phyloP scores from a whole-genome alignment of 2,329 filamentous ascomycete species.

The Calonectria pteridis region DNA sequence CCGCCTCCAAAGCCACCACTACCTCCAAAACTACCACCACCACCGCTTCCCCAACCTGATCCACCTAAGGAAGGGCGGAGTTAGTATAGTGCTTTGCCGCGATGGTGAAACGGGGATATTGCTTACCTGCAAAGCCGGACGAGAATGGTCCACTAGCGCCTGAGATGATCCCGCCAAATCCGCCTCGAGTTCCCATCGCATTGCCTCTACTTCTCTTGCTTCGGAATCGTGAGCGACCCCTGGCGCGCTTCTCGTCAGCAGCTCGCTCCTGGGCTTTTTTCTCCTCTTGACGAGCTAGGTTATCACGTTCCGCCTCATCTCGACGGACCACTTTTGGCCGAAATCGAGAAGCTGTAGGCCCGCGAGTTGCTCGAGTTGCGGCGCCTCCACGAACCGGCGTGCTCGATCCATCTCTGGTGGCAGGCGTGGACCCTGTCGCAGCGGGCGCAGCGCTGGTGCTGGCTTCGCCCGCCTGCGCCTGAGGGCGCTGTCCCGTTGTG shows the following conservation, averaged over 20 bases:
- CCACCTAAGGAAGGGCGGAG: slow-evolving; percentile 28
- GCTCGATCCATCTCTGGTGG: slow-evolving; percentile 36
- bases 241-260: slow-evolving; percentile 54
- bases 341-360: slow-evolving; percentile 56
- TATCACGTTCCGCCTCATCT: slow-evolving; percentile 64
- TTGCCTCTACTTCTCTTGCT: slow-evolving; percentile 59
- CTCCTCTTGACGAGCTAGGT: slow-evolving; percentile 58
- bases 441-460: slow-evolving; percentile 32
- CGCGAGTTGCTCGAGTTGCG: slow-evolving; percentile 51
- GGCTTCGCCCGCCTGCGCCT: slow-evolving; percentile 34
- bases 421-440: slow-evolving; percentile 33
- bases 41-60: slow-evolving; percentile 43
- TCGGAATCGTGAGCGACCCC: slow-evolving; percentile 55
- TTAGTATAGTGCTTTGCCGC: slow-evolving; percentile 17
- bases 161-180: slow-evolving; percentile 50
- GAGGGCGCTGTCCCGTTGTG: slow-evolving; percentile 41
- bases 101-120: slow-evolving; percentile 16
- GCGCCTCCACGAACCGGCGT: slow-evolving; percentile 49
- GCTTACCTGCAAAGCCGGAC: slow-evolving; percentile 44
- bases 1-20: slow-evolving; percentile 44
- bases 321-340: slow-evolving; percentile 62
- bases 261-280: slow-evolving; percentile 57
- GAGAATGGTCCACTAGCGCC: slow-evolving; percentile 57
- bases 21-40: slow-evolving; percentile 46
- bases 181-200: slow-evolving; percentile 57